A percentile compares a stretch with the other conserved stretches of the same genome.
These are phyloP conservation scores for Solanum stenotomum DNA, from an alignment of 257 asterid species.

Conservation along the genomic window DNA sequence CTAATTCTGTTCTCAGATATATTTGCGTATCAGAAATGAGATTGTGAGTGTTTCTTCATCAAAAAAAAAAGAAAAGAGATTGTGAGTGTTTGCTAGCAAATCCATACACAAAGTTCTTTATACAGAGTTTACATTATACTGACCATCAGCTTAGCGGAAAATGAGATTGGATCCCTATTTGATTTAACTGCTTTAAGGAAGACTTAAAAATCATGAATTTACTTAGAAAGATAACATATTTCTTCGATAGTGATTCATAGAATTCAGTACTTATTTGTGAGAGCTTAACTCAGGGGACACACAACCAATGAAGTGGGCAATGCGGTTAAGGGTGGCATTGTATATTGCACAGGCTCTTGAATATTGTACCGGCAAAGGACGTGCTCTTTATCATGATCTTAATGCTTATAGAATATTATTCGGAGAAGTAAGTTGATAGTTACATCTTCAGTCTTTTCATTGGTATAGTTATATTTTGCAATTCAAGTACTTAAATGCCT, in stretches of 20 bases:
- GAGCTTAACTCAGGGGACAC: conserved; percentile 43
- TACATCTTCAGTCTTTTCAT: not conserved
- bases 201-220: not conserved
- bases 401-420: not conserved
- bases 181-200: not conserved
- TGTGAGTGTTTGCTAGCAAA: not conserved
- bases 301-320: conserved; percentile 71
- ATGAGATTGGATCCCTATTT: not conserved
- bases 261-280: not conserved
- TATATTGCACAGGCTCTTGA: conserved; percentile 52
- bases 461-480: not conserved
- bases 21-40: not conserved
- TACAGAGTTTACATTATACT: not conserved
- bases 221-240: not conserved
- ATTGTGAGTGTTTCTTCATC: not conserved
- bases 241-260: not conserved
- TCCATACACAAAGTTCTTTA: not conserved
- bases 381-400: conserved; percentile 47
- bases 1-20: not conserved
- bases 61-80: not conserved
- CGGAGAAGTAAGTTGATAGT: not conserved
- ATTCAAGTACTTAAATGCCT: not conserved
- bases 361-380: conserved; percentile 53
- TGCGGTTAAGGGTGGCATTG: conserved; percentile 76
- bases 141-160: not conserved